Evolutionary conservation across 2,329 filamentous ascomycete species (phyloP).

Genomic region (Grosmannia clavigera): DNA sequence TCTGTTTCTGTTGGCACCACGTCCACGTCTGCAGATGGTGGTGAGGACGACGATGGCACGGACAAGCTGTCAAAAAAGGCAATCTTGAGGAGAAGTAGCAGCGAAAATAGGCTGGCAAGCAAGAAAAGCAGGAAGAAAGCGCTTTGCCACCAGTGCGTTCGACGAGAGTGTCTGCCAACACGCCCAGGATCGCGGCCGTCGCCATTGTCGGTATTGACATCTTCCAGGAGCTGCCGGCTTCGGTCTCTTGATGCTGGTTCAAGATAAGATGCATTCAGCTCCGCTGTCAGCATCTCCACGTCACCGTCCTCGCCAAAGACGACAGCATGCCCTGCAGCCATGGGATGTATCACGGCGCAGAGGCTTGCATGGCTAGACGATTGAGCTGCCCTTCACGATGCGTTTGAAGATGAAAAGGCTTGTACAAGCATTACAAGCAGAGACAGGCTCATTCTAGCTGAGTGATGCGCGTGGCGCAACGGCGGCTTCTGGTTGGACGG

Average conservation of each 20-base stretch:
- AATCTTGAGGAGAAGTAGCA: conserved; percentile 11
- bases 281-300: neutral
- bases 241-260: neutral
- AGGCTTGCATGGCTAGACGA: neutral
- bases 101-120: conserved; percentile 2
- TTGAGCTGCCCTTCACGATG: neutral
- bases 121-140: conserved; percentile 1
- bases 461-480: neutral
- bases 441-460: neutral
- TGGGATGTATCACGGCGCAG: neutral
- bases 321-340: neutral
- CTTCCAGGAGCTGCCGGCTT: neutral
- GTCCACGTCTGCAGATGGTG: neutral
- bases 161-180: neutral
- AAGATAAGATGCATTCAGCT: neutral
- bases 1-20: neutral
- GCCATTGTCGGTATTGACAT: neutral
- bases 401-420: neutral
- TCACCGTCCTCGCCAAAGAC: neutral
- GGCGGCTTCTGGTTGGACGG: neutral
- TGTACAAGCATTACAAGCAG: no score
- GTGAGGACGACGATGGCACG: neutral
- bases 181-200: neutral
- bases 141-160: neutral
- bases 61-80: conserved; percentile 3